Base-by-base conservation (phyloP, 2,329 filamentous ascomycete species). In the Colletotrichum navitas region DNA sequence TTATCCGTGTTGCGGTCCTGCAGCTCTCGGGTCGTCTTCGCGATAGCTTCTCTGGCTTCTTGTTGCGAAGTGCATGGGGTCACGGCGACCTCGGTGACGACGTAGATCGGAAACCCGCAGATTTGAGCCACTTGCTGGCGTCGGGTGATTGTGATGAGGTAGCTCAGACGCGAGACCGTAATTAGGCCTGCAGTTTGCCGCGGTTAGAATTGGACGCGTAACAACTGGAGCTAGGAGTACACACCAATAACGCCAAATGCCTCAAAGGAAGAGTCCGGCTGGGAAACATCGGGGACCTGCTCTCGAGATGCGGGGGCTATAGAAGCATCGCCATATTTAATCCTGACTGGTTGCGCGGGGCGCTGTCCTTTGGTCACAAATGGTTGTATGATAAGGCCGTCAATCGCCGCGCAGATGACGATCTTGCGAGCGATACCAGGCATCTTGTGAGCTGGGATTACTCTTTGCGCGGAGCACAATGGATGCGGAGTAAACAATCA, bases 121-220 rank as follows among this genome's bases (percentile, higher is more conserved):
- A 98, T 90, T 74, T 95, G 92, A 3, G 96, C 96, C 61, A 98
- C 94, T 80, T 97, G 93, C 77, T 97, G 89, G 58, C 95, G 93
- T 69, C 91, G 89, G 29, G 92, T 94, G 77, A 99, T 97, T 14
- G 94, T 92, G 69, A 99, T 89, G 8, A 99, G 88, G 81, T 95
- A 98, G 74, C 91, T 93, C 36, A 91, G 88, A 47, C 91, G 92
- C 29, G 94, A 93, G 71, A 98, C 89, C 45, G 91, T 94, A 55
- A 99, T 88, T 1, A 99, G 84, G 29, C 96, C 95, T 98, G 74
- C 21, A 39, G 64, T 34, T 60, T 75, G 76, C 71, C 61, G 58
- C 60, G 49, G 39, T 70, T 32, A 64, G 51, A 65, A 55, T 29
- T 12, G 51, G 41, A 18, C 43, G 41, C 29, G 62, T 56, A 45